phyloP scores from a whole-genome alignment of 2,329 filamentous ascomycete genomes.

The Trichoderma atrobrunneum region DNA sequence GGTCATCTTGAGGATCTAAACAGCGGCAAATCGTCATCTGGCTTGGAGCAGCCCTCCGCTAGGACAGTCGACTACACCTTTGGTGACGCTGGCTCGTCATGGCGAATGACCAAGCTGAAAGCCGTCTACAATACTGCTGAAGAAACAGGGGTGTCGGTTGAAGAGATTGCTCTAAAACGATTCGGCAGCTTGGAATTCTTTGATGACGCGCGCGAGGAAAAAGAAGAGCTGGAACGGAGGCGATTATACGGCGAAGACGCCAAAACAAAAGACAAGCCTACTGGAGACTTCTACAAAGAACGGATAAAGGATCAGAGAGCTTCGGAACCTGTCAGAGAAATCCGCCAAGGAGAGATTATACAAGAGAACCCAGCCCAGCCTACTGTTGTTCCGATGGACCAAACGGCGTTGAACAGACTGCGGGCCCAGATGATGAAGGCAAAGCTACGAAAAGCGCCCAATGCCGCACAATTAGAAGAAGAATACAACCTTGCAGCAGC shows the following conservation, averaged over 20 bases:
- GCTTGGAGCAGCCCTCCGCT: constrained; percentile 45
- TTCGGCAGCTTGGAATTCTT: constrained; percentile 82
- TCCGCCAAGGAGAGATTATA: constrained; percentile 56
- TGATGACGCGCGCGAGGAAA: constrained; percentile 89
- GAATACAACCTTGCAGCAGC: constrained; percentile 74
- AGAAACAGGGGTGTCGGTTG: constrained; percentile 67
- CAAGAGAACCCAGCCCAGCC: constrained; percentile 43
- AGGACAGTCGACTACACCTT: constrained; percentile 70
- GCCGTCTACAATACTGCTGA: constrained; percentile 78
- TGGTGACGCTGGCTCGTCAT: constrained; percentile 84
- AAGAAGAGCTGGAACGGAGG: constrained; percentile 81
- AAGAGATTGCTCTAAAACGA: constrained; percentile 78
- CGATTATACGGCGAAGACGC: constrained; percentile 82
- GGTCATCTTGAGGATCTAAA: constrained; percentile 57
- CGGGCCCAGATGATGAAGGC: constrained; percentile 96
- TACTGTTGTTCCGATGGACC: constrained; percentile 57
- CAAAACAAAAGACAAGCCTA: constrained; percentile 79
- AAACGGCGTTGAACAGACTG: constrained; percentile 80
- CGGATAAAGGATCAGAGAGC: constrained; percentile 58
- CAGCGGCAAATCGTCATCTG: constrained; percentile 41
- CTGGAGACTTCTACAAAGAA: constrained; percentile 80
- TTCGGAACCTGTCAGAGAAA: constrained; percentile 29
- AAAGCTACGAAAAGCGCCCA: constrained; percentile 73
- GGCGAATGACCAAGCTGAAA: constrained; percentile 94
- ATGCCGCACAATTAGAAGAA: constrained; percentile 72